Base-by-base conservation (phyloP, 2,329 filamentous ascomycete genomes). In the Thyridium curvatum region DNA sequence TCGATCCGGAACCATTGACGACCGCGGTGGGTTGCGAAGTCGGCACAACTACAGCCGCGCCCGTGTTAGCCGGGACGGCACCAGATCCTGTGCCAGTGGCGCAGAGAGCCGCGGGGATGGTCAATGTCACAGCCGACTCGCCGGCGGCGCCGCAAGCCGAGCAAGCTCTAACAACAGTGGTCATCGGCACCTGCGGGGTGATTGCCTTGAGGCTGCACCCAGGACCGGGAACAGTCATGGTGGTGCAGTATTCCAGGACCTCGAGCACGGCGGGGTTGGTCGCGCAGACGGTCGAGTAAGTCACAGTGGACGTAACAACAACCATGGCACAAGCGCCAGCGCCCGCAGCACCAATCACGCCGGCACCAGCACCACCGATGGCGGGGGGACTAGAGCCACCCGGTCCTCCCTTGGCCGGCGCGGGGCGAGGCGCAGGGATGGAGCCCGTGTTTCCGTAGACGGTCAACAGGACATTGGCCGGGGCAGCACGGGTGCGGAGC, bases 371-470 rank as follows among this genome's bases (percentile, higher is more conserved):
- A 10, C 21, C 21, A 10, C 10, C 10, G 21, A 34, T 37, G 31
- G 18, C 30, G 26, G 30, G 32, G 12, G 38, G 15, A 18, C 32
- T 36, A 10, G 35, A 16, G n/a, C 28, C 14, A 8, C 32, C 34
- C 14, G 16, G 28, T 18, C 18, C 28, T 28, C 13, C 28, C 1
- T 67, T 65, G 4, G 41, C 52, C 1, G 48, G 53, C 21, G 48
- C 21, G 6, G 21, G 21, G 21, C 6, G 21, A 6, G 21, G 21
- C 6, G 10, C 21, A 10, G 59, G 44, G 4, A 42, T 42, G 26
- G 51, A 48, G 17, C 46, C 42, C 12, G 65, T 44, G 39, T 58
- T 52, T 33, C 55, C 66, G 53, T 72, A 73, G 12, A 72, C 51
- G 2, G 62, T 70, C 14, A 72, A 55, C 7, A 71, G 57, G 30